Evolutionary conservation across 495 filamentous ascomycete species (phyloP), one percentile per base, ranked within the genome.

Genomic region (Daldinia vernicosa): DNA sequence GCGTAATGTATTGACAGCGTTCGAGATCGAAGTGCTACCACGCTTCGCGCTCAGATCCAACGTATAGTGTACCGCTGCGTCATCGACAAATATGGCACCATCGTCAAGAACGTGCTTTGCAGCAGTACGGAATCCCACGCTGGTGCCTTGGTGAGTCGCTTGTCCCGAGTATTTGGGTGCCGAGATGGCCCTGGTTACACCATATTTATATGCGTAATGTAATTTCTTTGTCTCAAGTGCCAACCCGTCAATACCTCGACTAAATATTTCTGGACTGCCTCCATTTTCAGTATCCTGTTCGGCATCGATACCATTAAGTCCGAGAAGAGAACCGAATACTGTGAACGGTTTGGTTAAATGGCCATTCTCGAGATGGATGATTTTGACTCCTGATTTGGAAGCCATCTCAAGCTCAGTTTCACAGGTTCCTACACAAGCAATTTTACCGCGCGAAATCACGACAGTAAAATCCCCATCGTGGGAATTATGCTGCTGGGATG

Each of bases 281-380:
- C 83, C 82, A 60, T 85, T 84, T 56, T 83, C 81, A 0, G 88
- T 89, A 45, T 64, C 70, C 3, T 37, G 17, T 66, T 90, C 88
- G 4, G 79, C 79, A 32, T 82, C 81, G 51, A 91, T 89, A n/a
- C 83, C 87, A 30, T 79, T 80, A 8, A 90, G 78, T 2, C 89
- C 89, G 1, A 90, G 75, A 24, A 74, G 75, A 27, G 80, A 80
- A 12, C 83, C 84, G 33, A 89, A 83, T 11, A 84, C 84, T 2
- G 85, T 88, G 65, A 89, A 82, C 0, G 87, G 84, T 5, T 81
- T 83, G 6, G 84, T 82, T 3, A 90, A 74, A 70, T 88, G 81
- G 17, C 89, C 89, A 63, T 89, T 83, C 58, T 80, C 55, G 26
- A 91, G 83, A 6, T 70, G 5, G 40, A 90, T 78, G 55, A 79